phyloP scores from a whole-genome alignment of 352 stramenopile species.

The Pythium oligandrum region DNA sequence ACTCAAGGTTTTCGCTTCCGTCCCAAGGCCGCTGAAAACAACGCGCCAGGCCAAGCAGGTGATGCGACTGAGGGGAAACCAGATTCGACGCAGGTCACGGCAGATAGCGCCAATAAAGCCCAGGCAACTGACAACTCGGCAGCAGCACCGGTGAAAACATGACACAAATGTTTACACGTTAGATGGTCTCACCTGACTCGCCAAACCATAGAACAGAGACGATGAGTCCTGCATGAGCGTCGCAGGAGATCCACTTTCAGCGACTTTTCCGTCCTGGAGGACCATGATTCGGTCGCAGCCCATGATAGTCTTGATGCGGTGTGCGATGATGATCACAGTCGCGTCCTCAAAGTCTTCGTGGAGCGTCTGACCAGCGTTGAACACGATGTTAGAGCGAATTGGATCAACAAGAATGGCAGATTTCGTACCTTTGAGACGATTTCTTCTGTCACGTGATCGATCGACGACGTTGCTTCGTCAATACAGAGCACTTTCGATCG shows the following conservation, averaged over 20 bases:
- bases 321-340: slow-evolving; percentile 97
- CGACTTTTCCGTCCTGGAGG: slow-evolving; percentile 49
- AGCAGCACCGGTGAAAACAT: no score
- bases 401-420: background rate
- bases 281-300: slow-evolving; percentile 87
- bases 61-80: no score
- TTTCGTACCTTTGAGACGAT: slow-evolving; percentile 60
- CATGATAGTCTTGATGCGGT: slow-evolving; percentile 95
- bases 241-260: slow-evolving; percentile 41
- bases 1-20: slow-evolving; percentile 13
- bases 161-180: no score
- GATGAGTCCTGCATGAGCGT: slow-evolving; percentile 25
- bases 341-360: slow-evolving; percentile 88
- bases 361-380: slow-evolving; percentile 61
- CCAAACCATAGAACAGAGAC: slow-evolving; percentile 44
- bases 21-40: slow-evolving; percentile 1
- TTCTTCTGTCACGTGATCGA: slow-evolving; percentile 88
- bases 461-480: slow-evolving; percentile 87
- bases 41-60: background rate
- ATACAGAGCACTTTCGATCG: slow-evolving; percentile 92
- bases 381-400: background rate
- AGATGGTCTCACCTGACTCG: background rate
- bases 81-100: no score
- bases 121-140: no score
- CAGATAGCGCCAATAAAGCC: no score